Evolutionary conservation across 345 rosid genomes (phyloP).

Genomic region (Ceriops zippeliana): DNA sequence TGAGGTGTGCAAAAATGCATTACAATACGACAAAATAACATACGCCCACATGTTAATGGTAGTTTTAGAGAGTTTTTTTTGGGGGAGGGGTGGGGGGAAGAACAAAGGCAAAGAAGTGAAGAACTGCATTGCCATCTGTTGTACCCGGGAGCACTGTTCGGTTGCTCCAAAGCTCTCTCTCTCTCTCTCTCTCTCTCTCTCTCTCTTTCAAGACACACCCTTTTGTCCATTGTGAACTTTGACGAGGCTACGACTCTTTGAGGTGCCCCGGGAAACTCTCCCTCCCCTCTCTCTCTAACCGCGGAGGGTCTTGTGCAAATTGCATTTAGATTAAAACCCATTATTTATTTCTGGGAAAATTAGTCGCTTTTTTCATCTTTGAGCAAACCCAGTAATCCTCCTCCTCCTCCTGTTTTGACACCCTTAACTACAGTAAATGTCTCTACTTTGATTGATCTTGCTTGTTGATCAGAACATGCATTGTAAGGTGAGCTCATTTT

Average conservation of each 20-base stretch:
- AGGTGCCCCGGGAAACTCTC: not conserved
- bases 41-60: not conserved
- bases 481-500: constrained; percentile 24
- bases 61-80: not conserved
- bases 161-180: constrained; percentile 7
- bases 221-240: too few species aligned
- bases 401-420: not conserved
- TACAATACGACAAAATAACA: too few species aligned
- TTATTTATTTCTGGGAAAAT: not conserved
- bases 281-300: not conserved
- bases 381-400: not conserved
- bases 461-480: constrained; percentile 12
- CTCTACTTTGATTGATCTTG: constrained; percentile 4
- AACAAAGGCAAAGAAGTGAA: not conserved
- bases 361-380: constrained; percentile 4
- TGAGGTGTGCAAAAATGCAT: too few species aligned
- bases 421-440: constrained; percentile 10
- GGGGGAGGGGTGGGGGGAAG: not conserved
- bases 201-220: too few species aligned
- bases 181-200: too few species aligned
- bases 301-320: constrained; percentile 4
- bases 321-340: not conserved
- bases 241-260: too few species aligned
- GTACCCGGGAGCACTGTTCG: constrained; percentile 17
- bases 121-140: constrained; percentile 12